Evolutionary conservation across 805 yeast genomes (phyloP), one percentile per base, ranked within the genome.

Genomic region (Suhomyces kilbournensis): DNA sequence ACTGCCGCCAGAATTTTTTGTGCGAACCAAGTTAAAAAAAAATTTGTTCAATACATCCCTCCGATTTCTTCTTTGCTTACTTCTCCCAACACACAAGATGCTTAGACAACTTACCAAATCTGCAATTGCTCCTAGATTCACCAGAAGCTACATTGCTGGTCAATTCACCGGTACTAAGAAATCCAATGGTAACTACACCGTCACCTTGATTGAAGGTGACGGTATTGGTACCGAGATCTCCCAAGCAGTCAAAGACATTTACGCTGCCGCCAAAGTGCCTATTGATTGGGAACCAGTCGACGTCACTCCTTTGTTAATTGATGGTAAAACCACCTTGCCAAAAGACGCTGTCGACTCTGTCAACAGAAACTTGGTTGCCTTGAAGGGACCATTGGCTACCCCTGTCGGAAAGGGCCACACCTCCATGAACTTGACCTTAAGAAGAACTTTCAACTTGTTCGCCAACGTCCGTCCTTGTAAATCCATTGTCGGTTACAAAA

Each of bases 381-480:
- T 94, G 68, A 94, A 94, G 79, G 99, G 99, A 62, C 98, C 98
- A 28, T 79, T 94, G 67, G 98, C 97, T 51, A 94, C 99, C 40
- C 99, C 99, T 53, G 92, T 93, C 58, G 99, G 97, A 65, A 93
- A 93, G 78, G 99, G 99, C 69, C 98, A 94, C 80, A 90, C 90
- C 68, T 92, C 98, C 45, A 84, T 94, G 82, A 94, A 94, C 82
- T 81, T 94, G 80, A 93, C 99, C 35, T 81, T 94, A 74, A 90
- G 99, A 82, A 90, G 97, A 78, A 90, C 98, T 49, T 94, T 94
- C 79, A 86, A 88, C 76, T 80, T 94, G 63, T 94, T 91, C 63
- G 99, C 99, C 68, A 93, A 93, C 74, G 96, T 94, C 53, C 88
- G 97, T 79, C 98, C 97, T 51, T 94, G 97, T 74, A 88, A 88